Percentiles rank a stretch among this genome's conserved stretches.
Conservation (phyloP, 2,329 filamentous ascomycete species). For the Pseudonectria buxi region DNA sequence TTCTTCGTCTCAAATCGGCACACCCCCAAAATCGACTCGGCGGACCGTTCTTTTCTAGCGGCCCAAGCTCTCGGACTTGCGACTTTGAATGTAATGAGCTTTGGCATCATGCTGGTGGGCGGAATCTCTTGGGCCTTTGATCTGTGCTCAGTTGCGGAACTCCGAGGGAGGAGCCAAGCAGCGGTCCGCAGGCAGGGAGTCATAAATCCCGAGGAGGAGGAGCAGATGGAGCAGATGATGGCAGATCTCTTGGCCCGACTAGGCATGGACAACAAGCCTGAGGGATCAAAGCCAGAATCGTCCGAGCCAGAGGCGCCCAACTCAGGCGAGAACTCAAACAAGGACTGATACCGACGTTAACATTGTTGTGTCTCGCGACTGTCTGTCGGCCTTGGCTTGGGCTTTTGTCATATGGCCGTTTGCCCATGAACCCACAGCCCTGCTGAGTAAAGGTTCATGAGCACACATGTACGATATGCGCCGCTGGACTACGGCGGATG, state of each 20-base stretch:
- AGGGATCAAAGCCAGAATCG: neutral
- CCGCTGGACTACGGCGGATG: neutral
- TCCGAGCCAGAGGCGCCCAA: conserved; percentile 2
- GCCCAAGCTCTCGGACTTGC: conserved; percentile 78
- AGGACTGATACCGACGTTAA: conserved; percentile 5
- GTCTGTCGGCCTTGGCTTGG: neutral
- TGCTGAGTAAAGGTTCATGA: neutral
- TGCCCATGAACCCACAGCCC: no score
- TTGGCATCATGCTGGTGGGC: conserved; percentile 68
- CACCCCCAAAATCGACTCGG: conserved; percentile 19
- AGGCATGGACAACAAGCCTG: conserved; percentile 27
- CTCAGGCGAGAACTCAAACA: conserved; percentile 4
- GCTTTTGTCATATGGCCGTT: no score
- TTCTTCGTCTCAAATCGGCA: conserved; percentile 61
- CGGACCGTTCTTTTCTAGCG: conserved; percentile 54
- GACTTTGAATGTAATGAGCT: conserved; percentile 74
- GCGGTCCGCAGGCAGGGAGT: conserved; percentile 30
- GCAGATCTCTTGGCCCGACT: conserved; percentile 49
- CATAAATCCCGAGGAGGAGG: conserved; percentile 43
- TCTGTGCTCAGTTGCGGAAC: conserved; percentile 61
- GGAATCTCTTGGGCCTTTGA: conserved; percentile 72
- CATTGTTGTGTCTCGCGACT: neutral
- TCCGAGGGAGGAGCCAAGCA: conserved; percentile 45
- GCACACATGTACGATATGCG: no score
- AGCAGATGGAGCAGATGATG: conserved; percentile 56